Evolutionary conservation across 2,329 filamentous ascomycete species (phyloP).

Genomic region (Aspergillus tamarii): DNA sequence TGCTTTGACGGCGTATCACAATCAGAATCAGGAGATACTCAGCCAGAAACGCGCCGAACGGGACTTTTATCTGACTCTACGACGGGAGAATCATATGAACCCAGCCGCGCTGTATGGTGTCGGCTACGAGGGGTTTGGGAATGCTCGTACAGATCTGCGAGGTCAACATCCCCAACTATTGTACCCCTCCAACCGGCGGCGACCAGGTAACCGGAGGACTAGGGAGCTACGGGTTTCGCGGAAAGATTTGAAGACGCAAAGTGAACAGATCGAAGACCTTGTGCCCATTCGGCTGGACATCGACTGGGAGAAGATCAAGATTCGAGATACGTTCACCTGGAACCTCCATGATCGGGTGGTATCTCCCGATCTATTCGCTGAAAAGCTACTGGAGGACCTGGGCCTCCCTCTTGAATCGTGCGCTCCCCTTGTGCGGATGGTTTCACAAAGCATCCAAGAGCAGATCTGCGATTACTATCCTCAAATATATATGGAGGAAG

Average conservation of each 20-base stretch:
- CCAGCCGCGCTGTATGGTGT: conserved; percentile 64
- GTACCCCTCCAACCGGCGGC: conserved; percentile 77
- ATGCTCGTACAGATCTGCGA: conserved; percentile 76
- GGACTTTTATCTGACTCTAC: conserved; percentile 68
- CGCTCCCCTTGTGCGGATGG: conserved; percentile 62
- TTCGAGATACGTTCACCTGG: conserved; percentile 98
- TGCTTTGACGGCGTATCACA: conserved; percentile 55
- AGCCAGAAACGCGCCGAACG: conserved; percentile 68
- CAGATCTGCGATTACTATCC: conserved; percentile 94
- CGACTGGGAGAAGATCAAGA: conserved; percentile 91
- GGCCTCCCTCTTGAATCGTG: conserved; percentile 71
- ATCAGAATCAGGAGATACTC: conserved; percentile 60
- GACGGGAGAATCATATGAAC: conserved; percentile 61
- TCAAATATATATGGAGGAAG: conserved; percentile 85
- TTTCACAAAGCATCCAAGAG: conserved; percentile 74
- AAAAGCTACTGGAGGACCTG: conserved; percentile 86
- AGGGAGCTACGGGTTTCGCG: conserved; percentile 72
- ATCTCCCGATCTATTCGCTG: conserved; percentile 77
- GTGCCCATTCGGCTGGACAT: conserved; percentile 91
- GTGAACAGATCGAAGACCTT: conserved; percentile 87
- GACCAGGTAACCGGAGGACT: conserved; percentile 76
- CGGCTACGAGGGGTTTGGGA: conserved; percentile 88
- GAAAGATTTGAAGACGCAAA: conserved; percentile 81
- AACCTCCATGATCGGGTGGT: conserved; percentile 91
- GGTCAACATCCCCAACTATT: conserved; percentile 69